Base-by-base conservation (phyloP, 225 moss, liverwort and hornwort species). In the Marchantia polymorpha region DNA sequence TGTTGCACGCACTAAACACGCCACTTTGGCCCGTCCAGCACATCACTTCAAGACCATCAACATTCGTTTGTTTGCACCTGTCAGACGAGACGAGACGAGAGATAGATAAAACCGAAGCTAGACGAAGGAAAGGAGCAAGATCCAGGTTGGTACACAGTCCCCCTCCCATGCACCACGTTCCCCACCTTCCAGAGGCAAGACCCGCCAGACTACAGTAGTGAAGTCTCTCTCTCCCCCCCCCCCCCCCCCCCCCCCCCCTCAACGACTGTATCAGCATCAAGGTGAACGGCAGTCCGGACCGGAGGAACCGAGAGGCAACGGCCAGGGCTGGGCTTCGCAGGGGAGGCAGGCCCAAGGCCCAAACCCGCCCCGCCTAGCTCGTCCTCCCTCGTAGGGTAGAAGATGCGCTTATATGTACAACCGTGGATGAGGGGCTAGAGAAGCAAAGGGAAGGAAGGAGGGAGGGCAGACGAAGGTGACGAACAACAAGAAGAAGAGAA, bases 391-490 rank as follows among this genome's bases (percentile, higher is more conserved):
- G 71, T 71, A 71, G 71, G 71, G 49, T 71, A 20, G 22, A 70
- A 70, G 70, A 70, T 70, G 70, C 70, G 50, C 70, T 71, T 71
- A 10, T 49, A 51, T 11, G 47, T 22, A 8, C 19, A 70, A 39
- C 3, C 68, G 68, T 69, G 68, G 68, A 69, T 69, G 68, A 69
- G 68, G 26, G 39, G 68, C 39, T 50, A 50, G 50, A 50, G 46
- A 50, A 71, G 71, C 19, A 71, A 71, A 39, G 39, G 39, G 39
- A 39, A 39, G 39, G 39, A 39, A 39, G 39, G 39, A 39, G 48
- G 50, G n/a, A 51, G 49, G 23, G 16, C 49, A 15, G 48, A 69
- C 7, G 48, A 49, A 47, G 71, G 20, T 9, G 70, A 70, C 50
- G 71, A 71, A 39, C 39, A 39, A 39, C 3, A 39, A 39, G 39